Base-by-base conservation (phyloP, 495 filamentous ascomycete genomes). In the Talaromyces proteolyticus region DNA sequence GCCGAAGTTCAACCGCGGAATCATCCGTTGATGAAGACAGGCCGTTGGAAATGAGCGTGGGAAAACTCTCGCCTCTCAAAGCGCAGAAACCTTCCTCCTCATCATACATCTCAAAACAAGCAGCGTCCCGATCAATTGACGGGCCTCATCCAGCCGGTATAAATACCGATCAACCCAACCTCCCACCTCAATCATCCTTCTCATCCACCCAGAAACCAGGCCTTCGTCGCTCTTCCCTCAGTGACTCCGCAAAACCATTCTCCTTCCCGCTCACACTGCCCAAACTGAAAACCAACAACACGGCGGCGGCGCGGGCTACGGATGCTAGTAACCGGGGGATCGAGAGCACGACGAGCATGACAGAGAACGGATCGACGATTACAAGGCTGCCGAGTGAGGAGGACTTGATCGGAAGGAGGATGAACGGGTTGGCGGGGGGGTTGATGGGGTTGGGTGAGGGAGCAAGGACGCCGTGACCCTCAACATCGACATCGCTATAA, bases 361-460 rank as follows among this genome's bases (percentile, higher is more conserved):
- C 19, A 22, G 47, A 49, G 11, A 49, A 49, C 26, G 47, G 47
- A n/a, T 24, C 29, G 47, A 49, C 47, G 14, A 39, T 90, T 47
- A 79, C 85, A 4, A 88, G 85, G 63, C 67, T 96, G 24, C 82
- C 81, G 23, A 95, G 88, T 60, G 82, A 86, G 53, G 89, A 94
- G 52, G 90, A 96, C 72, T 60, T 96, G 49, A 63, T 97, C 12
- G 82, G 85, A 6, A 72, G 91, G 47, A 71, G 91, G 38, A 97
- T 97, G 91, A 80, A 87, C 58, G 88, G 87, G 5, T 63, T 97
- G 21, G 83, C 88, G 6, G 82, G 86, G 4, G 80, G 86, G 8
- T 71, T 96, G 72, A 91, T 88, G 67, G 86, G 89, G 6, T 57
- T 76, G 50, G 72, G 73, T 3, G 77, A 79, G 37, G 61, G 68